These are phyloP conservation scores for Debaryomyces coudertii DNA, from an alignment of 1,139 yeast species.

Conservation along the genomic window DNA sequence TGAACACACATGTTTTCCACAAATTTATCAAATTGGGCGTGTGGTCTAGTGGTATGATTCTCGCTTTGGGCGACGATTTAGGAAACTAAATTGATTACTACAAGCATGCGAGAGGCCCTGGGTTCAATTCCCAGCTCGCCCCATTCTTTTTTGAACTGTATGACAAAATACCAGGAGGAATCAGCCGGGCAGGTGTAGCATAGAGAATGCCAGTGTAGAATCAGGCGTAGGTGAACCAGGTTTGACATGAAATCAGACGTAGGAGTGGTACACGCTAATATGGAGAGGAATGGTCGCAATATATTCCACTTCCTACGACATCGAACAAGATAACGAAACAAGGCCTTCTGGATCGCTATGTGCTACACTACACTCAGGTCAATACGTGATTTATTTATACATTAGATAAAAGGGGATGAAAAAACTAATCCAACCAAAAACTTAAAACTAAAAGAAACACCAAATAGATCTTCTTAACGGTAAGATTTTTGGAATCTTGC, in stretches of 20 bases:
- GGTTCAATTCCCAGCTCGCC: conserved; percentile 25
- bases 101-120: conserved; percentile 25
- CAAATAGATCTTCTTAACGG: conserved; percentile 66
- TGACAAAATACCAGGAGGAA: too few relatives aligned
- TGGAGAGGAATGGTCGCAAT: too few relatives aligned
- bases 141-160: conserved; percentile 16
- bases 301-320: too few relatives aligned
- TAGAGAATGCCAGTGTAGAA: too few relatives aligned
- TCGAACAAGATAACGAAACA: too few relatives aligned
- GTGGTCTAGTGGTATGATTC: conserved; percentile 26
- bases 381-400: conserved; percentile 16
- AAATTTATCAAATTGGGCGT: too few relatives aligned
- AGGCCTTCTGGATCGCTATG: too few relatives aligned
- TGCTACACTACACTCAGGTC: conserved; percentile 4
- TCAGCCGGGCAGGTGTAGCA: too few relatives aligned
- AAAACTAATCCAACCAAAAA: conserved; percentile 8
- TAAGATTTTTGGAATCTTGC: conserved; percentile 99
- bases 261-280: too few relatives aligned
- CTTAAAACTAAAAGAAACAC: conserved; percentile 9
- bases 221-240: too few relatives aligned
- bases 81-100: conserved; percentile 10
- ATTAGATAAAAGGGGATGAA: conserved; percentile 15
- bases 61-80: conserved; percentile 20
- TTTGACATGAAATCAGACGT: too few relatives aligned
- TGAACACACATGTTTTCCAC: too few relatives aligned